phyloP scores from a whole-genome alignment of 2,329 filamentous ascomycete species.

The Verticillium nubilum region DNA sequence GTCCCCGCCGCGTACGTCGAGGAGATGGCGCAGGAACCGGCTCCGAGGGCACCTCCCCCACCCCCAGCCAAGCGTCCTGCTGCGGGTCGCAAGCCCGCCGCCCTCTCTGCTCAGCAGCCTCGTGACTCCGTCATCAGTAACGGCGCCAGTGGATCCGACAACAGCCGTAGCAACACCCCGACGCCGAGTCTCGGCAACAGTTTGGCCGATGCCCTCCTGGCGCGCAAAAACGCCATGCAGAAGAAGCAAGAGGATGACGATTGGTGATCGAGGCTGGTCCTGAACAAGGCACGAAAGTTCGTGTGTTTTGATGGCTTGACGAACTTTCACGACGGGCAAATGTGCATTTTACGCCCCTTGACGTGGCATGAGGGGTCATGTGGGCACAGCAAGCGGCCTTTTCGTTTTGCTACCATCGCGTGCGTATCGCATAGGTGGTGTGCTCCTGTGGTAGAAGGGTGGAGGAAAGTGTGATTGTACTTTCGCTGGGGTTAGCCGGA shows the following conservation, averaged over 20 bases:
- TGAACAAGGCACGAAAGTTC: not conserved
- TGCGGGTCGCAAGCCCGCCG: slow-evolving; percentile 64
- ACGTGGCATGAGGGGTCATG: not conserved
- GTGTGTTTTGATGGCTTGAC: not conserved
- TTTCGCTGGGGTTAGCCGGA: not conserved
- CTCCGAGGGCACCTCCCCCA: slow-evolving; percentile 60
- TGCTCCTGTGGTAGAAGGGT: not conserved
- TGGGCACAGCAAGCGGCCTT: not conserved
- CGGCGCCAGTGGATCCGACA: slow-evolving; percentile 47
- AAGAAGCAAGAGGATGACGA: slow-evolving; percentile 64
- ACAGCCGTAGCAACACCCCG: slow-evolving; percentile 66
- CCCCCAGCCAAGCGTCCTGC: slow-evolving; percentile 78
- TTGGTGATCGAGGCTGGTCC: slow-evolving; percentile 40
- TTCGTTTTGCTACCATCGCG: not conserved
- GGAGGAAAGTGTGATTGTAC: not conserved
- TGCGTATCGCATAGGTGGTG: not conserved
- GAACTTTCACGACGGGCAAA: not conserved
- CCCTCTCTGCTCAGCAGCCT: slow-evolving; percentile 46
- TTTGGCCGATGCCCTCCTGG: slow-evolving; percentile 72
- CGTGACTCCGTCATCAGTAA: slow-evolving; percentile 68
- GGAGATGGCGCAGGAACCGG: slow-evolving; percentile 64
- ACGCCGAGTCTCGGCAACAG: slow-evolving; percentile 68
- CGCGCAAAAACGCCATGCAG: slow-evolving; percentile 72
- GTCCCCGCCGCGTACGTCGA: slow-evolving; percentile 91
- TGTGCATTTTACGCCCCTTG: not conserved